Evolutionary conservation across 163 green algal genomes (phyloP), one percentile per base, ranked within the genome.

Genomic region (Volvox carteri): DNA sequence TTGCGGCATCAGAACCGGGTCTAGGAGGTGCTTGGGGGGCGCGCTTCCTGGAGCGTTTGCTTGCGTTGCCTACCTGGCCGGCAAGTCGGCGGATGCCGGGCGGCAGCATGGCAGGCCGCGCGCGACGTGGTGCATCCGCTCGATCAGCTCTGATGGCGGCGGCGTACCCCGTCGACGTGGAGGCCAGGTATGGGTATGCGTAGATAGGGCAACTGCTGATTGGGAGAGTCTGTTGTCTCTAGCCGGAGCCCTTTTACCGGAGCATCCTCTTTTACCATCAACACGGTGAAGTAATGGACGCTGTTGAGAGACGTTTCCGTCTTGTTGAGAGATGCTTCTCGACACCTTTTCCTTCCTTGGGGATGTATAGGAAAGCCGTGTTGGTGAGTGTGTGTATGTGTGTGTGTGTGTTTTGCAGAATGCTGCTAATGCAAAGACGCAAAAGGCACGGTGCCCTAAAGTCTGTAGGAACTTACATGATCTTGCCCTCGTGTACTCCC

Each of bases 11-110:
- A 25, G 48, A 73, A 48, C 83, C 83, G 12, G 67, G 23, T 1
- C 50, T 88, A 70, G 67, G 83, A 37, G 83, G 83, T 37, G 37
- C 48, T 18, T 88, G 83, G 83, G 68, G 67, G 39, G 18, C 7
- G 1, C 48, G 68, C 25, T 50, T 88, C 37, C 83, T 88, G 35
- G 48, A 74, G 50, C 81, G 81, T 23, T 46, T 87, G 81, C 46
- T 87, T 1, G n/a, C 62, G 4, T 44, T 18, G 44, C 79, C 41
- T n/a, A 25, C 11, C 8, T 30, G 48, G 0, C 19, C 21, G 62
- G 6, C 25, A 39, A 18, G 58, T 30, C 56, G 78, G 35, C 56
- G 58, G 44, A 30, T 33, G 60, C 41, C 11, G 30, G 30, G 65
- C 30, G 44, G 80, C 46, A 67, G 65, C 80, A 56, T 56, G 65